Percentiles rank a stretch among this genome's conserved stretches.
phyloP scores from a whole-genome alignment of 2,329 filamentous ascomycete species.

The Clarireedia paspali region DNA sequence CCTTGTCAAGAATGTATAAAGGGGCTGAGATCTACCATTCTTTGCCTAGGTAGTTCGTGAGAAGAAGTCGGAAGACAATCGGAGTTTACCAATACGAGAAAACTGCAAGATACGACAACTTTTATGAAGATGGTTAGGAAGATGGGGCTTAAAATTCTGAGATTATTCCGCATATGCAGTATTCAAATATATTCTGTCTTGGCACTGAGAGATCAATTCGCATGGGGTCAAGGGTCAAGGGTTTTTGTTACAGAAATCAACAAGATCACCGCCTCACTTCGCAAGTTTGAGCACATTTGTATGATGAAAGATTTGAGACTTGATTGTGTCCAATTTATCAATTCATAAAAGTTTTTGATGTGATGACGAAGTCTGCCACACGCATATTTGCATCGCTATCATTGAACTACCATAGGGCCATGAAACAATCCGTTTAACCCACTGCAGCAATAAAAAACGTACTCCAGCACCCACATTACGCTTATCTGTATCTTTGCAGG shows the following conservation, averaged over 20 bases:
- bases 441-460: conserved; percentile 17
- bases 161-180: too few species aligned
- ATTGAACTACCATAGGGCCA: conserved; percentile 9
- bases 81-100: too few species aligned
- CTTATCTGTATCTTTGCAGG: conserved; percentile 94
- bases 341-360: conserved; percentile 11
- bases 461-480: conserved; percentile 23
- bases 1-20: background rate
- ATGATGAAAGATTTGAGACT: background rate
- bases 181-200: too few species aligned
- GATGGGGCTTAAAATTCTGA: too few species aligned
- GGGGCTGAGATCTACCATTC: background rate
- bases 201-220: too few species aligned
- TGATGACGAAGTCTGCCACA: conserved; percentile 16
- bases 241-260: background rate
- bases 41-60: too few species aligned
- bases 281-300: background rate
- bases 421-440: conserved; percentile 19
- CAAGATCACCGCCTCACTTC: background rate
- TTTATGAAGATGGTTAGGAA: too few species aligned
- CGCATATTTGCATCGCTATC: conserved; percentile 18
- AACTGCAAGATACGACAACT: too few species aligned
- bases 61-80: too few species aligned
- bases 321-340: conserved; percentile 13
- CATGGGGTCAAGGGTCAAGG: background rate